These are phyloP conservation scores for Chlorella vulgaris DNA, from an alignment of 139 green algal species.

Conservation along the genomic window DNA sequence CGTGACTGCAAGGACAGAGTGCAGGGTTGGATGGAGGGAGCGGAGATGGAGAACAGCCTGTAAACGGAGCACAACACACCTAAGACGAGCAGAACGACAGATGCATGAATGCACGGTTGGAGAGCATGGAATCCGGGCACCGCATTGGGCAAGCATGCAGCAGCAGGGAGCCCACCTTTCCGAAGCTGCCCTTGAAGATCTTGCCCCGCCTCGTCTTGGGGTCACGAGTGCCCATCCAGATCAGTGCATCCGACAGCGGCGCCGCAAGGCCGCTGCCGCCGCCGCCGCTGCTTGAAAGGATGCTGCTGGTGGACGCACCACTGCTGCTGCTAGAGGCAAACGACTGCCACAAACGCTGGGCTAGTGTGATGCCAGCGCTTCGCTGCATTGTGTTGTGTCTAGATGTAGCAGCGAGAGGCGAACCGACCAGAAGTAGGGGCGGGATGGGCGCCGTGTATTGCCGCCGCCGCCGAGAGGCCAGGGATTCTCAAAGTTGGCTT, in stretches of 20 bases:
- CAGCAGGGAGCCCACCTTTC: background rate
- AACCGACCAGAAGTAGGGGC: too few species aligned
- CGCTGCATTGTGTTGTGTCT: background rate
- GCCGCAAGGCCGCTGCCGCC: background rate
- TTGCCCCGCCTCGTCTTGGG: background rate
- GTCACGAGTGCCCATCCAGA: background rate
- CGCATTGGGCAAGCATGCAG: background rate
- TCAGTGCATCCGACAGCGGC: background rate
- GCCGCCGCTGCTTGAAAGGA: background rate
- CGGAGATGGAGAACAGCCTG: too few species aligned
- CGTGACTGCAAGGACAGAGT: conserved; percentile 15
- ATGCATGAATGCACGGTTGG: too few species aligned
- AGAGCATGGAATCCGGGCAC: background rate
- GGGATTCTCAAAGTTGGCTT: too few species aligned
- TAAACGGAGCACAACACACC: too few species aligned
- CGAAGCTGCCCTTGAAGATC: background rate
- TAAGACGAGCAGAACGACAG: too few species aligned
- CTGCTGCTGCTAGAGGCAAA: conserved; percentile 1
- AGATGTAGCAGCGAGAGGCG: too few species aligned
- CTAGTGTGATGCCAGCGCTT: background rate
- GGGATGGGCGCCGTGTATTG: too few species aligned
- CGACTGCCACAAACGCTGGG: background rate
- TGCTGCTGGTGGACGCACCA: background rate
- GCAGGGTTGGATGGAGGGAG: background rate
- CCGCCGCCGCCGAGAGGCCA: too few species aligned